phyloP scores from a whole-genome alignment of 345 rosid genomes.

The Toxicodendron radicans region DNA sequence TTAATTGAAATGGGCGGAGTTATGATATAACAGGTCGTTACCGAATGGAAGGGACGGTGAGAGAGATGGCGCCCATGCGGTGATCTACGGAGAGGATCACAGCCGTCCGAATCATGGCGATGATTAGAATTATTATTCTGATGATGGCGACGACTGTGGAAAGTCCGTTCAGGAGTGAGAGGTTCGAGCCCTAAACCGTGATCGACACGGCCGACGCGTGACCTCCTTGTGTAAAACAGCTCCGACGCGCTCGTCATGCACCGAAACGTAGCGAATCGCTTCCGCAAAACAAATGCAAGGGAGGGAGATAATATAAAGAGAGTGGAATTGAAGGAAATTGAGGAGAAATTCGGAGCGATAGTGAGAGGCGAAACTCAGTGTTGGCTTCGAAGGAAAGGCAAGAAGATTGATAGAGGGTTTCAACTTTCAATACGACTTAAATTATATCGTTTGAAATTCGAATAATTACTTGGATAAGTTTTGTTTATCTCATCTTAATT shows the following conservation, averaged over 20 bases:
- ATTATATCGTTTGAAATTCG: too few relatives aligned
- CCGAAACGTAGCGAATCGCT: slow-evolving; percentile 13
- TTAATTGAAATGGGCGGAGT: not conserved
- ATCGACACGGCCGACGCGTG: slow-evolving; percentile 59
- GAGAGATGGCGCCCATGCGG: slow-evolving; percentile 44
- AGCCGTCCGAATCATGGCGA: slow-evolving; percentile 60
- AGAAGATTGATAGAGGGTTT: not conserved
- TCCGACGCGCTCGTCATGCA: slow-evolving; percentile 96
- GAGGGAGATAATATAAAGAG: too few relatives aligned
- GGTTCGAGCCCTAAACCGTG: slow-evolving; percentile 43
- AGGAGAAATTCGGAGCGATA: not conserved
- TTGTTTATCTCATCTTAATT: too few relatives aligned
- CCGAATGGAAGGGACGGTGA: slow-evolving; percentile 41
- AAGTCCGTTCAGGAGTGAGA: slow-evolving; percentile 38
- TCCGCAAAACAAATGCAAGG: too few relatives aligned
- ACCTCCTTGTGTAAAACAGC: slow-evolving; percentile 79
- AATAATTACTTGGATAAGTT: too few relatives aligned
- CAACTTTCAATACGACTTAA: too few relatives aligned
- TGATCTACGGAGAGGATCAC: slow-evolving; percentile 58
- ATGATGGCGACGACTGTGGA: slow-evolving; percentile 47
- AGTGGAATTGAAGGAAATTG: not conserved
- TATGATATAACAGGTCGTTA: slow-evolving; percentile 18
- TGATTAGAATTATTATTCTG: slow-evolving; percentile 23
- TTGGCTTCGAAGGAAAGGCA: not conserved
- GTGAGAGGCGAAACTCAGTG: not conserved